These are phyloP conservation scores for Cryphonectria nitschkei DNA, from an alignment of 2,329 filamentous ascomycete species.

Conservation along the genomic window DNA sequence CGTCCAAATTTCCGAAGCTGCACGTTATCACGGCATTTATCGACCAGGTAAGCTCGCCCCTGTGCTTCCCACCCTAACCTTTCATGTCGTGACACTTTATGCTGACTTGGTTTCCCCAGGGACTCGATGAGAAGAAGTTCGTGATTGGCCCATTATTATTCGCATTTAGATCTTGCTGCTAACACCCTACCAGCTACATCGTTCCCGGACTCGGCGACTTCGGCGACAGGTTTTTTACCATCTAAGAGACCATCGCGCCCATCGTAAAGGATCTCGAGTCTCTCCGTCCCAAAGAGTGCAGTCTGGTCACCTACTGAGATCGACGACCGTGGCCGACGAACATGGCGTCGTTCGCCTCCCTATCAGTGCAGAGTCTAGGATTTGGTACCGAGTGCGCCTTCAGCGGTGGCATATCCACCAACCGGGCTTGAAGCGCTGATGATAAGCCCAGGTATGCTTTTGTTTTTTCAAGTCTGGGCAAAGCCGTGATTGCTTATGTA, in stretches of 20 bases:
- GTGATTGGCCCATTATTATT: constrained; percentile 37
- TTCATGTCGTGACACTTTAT: background rate
- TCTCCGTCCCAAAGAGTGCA: background rate
- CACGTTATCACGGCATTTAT: constrained; percentile 95
- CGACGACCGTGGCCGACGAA: background rate
- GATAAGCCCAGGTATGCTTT: constrained; percentile 4
- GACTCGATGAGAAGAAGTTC: constrained; percentile 97
- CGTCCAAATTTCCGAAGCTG: constrained; percentile 83
- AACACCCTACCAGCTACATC: constrained; percentile 73
- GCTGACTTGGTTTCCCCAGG: constrained; percentile 49
- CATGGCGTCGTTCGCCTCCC: background rate
- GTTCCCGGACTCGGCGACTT: constrained; percentile 93
- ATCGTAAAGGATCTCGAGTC: background rate
- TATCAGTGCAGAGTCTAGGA: background rate
- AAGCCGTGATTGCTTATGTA: background rate
- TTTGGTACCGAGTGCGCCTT: constrained; percentile 5
- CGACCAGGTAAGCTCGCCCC: constrained; percentile 64
- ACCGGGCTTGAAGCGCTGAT: background rate
- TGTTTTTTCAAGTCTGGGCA: background rate
- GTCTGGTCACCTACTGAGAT: background rate
- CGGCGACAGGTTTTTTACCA: constrained; percentile 92
- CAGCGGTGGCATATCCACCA: background rate
- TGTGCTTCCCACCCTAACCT: constrained; percentile 6
- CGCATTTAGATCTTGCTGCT: constrained; percentile 39
- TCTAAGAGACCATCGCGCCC: constrained; percentile 52